phyloP scores from a whole-genome alignment of 148 eudicot species.

The Arctostaphylos glauca region DNA sequence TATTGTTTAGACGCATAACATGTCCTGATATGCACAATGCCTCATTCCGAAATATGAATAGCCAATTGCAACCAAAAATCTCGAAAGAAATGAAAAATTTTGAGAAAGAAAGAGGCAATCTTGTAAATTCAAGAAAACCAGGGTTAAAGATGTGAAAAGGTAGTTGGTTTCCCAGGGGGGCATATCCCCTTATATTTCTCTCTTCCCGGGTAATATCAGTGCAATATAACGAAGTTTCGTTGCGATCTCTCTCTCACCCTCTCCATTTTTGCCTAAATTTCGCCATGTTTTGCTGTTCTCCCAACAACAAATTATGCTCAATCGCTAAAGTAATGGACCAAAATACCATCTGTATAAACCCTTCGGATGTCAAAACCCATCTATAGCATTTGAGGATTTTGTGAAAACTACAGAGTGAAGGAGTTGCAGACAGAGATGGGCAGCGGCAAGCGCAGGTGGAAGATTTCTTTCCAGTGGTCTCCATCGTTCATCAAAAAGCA shows the following conservation, averaged over 20 bases:
- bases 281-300: constrained; percentile 5
- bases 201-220: background rate
- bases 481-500: constrained; percentile 20
- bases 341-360: background rate
- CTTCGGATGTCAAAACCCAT: background rate
- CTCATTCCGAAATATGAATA: background rate
- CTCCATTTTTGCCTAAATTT: background rate
- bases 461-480: constrained; percentile 52
- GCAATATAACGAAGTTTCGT: no score
- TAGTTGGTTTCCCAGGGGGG: background rate
- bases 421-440: constrained; percentile 37
- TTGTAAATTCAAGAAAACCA: background rate
- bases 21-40: no score
- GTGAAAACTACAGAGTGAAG: constrained; percentile 1
- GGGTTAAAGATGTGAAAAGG: background rate
- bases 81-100: background rate
- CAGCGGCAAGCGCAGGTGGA: constrained; percentile 55
- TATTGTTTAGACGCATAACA: no score
- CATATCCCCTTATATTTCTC: background rate
- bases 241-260: background rate
- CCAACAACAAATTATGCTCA: background rate
- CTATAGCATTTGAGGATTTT: constrained; percentile 7
- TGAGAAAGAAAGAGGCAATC: background rate
- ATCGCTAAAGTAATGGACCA: background rate
- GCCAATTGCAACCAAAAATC: background rate